A percentile compares a stretch with the other conserved stretches of the same genome.
phyloP scores from a whole-genome alignment of 345 rosid species.

The Bruguiera parviflora region DNA sequence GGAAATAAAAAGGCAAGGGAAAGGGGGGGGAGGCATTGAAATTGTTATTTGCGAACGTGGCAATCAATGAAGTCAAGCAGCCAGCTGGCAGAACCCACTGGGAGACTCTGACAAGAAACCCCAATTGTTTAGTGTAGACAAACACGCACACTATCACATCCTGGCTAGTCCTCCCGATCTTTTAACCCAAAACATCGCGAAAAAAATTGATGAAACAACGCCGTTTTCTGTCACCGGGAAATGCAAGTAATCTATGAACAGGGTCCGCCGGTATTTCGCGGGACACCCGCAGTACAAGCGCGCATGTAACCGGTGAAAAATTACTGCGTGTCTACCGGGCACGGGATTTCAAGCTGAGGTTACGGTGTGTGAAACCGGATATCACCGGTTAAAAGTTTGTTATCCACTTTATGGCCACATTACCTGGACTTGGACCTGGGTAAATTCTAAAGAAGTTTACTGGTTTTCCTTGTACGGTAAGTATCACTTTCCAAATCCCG shows the following conservation, averaged over 20 bases:
- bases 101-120: constrained; percentile 27
- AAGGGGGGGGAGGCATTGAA: constrained; percentile 46
- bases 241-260: constrained; percentile 8
- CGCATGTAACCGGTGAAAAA: constrained; percentile 28
- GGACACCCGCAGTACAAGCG: constrained; percentile 47
- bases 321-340: constrained; percentile 43
- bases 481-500: neutral
- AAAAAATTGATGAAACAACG: constrained; percentile 10
- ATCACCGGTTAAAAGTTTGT: constrained; percentile 9
- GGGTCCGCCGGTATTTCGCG: constrained; percentile 41
- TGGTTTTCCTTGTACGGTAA: constrained; percentile 16
- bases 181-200: constrained; percentile 6
- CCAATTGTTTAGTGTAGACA: constrained; percentile 14
- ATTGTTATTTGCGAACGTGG: constrained; percentile 58
- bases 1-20: too few relatives aligned
- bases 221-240: constrained; percentile 34
- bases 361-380: constrained; percentile 19
- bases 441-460: neutral
- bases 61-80: constrained; percentile 11
- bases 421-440: neutral
- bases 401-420: too few relatives aligned
- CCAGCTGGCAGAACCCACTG: constrained; percentile 29
- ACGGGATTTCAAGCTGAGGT: constrained; percentile 29
- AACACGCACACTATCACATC: neutral
- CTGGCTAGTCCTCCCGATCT: neutral